Evolutionary conservation across 345 rosid species (phyloP).

Genomic region (Aethionema arabicum): DNA sequence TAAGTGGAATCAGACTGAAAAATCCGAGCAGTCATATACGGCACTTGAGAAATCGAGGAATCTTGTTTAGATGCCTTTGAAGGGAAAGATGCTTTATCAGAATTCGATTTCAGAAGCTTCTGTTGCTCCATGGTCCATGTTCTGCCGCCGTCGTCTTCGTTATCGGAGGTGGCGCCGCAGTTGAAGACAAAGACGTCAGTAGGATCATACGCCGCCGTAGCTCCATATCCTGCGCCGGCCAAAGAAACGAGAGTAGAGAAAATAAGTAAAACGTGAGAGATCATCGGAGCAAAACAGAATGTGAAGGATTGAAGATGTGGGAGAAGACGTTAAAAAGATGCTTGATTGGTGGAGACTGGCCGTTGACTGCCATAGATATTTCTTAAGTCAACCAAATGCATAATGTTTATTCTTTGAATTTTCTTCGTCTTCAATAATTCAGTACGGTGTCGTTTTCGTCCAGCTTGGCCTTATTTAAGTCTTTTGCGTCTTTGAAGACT

Average conservation of each 20-base stretch:
- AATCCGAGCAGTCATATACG: constrained; percentile 36
- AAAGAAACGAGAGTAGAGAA: neutral
- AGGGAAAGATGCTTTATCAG: neutral
- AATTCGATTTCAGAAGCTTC: neutral
- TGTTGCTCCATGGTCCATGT: neutral
- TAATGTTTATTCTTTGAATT: too few relatives aligned
- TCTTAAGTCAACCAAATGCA: too few relatives aligned
- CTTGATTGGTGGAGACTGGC: too few relatives aligned
- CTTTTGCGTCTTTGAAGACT: too few relatives aligned
- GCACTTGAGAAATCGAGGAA: constrained; percentile 4
- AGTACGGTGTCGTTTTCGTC: too few relatives aligned
- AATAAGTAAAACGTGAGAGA: neutral
- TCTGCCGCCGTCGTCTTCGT: neutral
- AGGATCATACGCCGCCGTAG: constrained; percentile 2
- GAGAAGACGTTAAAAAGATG: neutral
- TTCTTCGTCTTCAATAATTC: too few relatives aligned
- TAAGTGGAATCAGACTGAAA: constrained; percentile 28
- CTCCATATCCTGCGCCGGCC: neutral
- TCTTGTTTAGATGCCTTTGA: neutral
- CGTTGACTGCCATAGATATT: too few relatives aligned
- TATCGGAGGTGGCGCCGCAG: constrained; percentile 12
- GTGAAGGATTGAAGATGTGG: neutral
- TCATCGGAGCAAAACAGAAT: constrained; percentile 3
- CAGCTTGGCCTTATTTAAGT: too few relatives aligned
- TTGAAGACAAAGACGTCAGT: constrained; percentile 20